Evolutionary conservation across 768 basidiomycete species (phyloP).

Genomic region (Sporobolomyces pararoseus): DNA sequence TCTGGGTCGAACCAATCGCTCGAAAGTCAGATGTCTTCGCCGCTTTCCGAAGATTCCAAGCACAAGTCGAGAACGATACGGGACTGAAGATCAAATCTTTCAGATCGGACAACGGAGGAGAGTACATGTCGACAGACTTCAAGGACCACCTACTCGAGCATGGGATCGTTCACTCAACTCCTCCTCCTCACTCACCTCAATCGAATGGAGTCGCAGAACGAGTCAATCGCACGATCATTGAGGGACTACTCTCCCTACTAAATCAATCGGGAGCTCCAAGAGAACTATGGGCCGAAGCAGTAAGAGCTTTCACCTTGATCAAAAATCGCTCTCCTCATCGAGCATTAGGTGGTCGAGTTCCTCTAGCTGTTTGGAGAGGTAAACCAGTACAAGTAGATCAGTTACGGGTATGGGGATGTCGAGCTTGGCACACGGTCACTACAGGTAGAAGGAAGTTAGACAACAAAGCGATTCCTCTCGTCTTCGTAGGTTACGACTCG

Average conservation of each 20-base stretch:
- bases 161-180: slow-evolving; percentile 10
- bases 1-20: slow-evolving; percentile 33
- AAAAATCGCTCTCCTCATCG: background rate
- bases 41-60: slow-evolving; percentile 39
- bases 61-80: slow-evolving; percentile 26
- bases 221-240: background rate
- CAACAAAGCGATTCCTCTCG: background rate
- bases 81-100: slow-evolving; percentile 42
- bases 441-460: background rate
- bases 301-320: background rate
- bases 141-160: background rate
- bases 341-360: background rate
- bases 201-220: background rate
- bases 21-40: slow-evolving; percentile 34
- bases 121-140: slow-evolving; percentile 40
- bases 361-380: background rate
- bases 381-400: background rate
- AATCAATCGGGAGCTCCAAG: background rate
- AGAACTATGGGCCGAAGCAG: no score
- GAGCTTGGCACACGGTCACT: background rate
- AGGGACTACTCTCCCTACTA: background rate
- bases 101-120: slow-evolving; percentile 44
- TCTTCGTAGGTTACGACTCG: slow-evolving; percentile 17
- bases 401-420: background rate
- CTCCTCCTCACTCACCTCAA: slow-evolving; percentile 1